Evolutionary conservation across 2,329 filamentous ascomycete genomes (phyloP), one percentile per base, ranked within the genome.

Genomic region (Phaeophleospora eucalypticola): DNA sequence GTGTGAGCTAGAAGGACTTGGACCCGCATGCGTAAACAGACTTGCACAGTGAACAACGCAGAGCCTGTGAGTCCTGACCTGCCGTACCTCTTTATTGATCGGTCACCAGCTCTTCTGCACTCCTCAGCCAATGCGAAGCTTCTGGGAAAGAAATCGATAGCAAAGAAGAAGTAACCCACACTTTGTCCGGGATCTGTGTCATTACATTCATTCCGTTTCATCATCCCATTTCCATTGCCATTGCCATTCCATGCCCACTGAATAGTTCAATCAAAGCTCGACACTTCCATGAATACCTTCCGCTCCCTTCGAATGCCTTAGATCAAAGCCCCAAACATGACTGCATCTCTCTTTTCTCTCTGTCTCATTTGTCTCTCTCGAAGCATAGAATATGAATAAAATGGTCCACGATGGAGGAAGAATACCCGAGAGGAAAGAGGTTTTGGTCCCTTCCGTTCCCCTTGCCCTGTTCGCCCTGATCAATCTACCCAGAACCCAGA

Each of bases 121-220:
- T n/a, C n/a, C n/a, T n/a, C n/a, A n/a, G n/a, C n/a, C n/a, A n/a
- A n/a, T n/a, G n/a, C n/a, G n/a, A n/a, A n/a, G n/a, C n/a, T n/a
- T n/a, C n/a, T n/a, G n/a, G n/a, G n/a, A n/a, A n/a, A n/a, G n/a
- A n/a, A n/a, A n/a, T n/a, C n/a, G n/a, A n/a, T n/a, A n/a, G n/a
- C n/a, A n/a, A n/a, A n/a, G n/a, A n/a, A n/a, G n/a, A n/a, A n/a
- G n/a, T n/a, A n/a, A n/a, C 24, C 12, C 24, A 7, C 24, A 7
- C 24, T 29, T 12, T 29, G 24, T 29, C 24, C 24, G 24, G n/a
- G 12, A 37, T 37, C 35, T 37, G 35, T 37, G 44, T 47, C 48
- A 39, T 51, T 45, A 47, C 48, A 42, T 47, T 51, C 44, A 41
- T 51, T 42, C 34, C 40, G 27, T 29, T 29, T 12, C 24, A 29